Evolutionary conservation across 2,329 filamentous ascomycete genomes (phyloP), one percentile per base, ranked within the genome.

Genomic region (Dendryphion nanum): DNA sequence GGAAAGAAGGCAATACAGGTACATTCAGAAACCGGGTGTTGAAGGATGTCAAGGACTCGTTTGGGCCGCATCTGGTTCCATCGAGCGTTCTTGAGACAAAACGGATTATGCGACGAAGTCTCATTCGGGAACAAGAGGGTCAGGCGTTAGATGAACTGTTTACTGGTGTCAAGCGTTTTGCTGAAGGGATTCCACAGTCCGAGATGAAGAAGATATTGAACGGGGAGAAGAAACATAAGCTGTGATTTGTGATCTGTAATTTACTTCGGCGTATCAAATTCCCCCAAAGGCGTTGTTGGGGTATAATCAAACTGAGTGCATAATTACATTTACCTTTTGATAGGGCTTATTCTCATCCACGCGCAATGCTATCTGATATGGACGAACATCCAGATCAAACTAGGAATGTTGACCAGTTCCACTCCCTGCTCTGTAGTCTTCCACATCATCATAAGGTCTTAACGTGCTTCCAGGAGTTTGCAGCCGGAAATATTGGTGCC

Each of bases 141-240:
- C 41, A 89, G 69, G 89, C 85, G 53, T 79, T 87, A 5, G 70
- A 77, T 18, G 89, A 95, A 75, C 86, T 89, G 1, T 89, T 94
- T 71, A 82, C 78, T 5, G 89, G 89, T 0, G 62, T 95, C 29
- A 30, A 56, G 85, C 73, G 88, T 38, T 94, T 95, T 57, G 64
- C 85, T 48, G 76, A 68, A 37, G 87, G 87, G 0, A 73, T 87
- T 29, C 90, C 89, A 12, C 88, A 95, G 72, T 76, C 83, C 61
- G 86, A 95, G 72, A 95, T 95, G 59, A 69, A 75, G 53, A 89
- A 85, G 74, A 71, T 95, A 60, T 86, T 86, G 2, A 79, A 74
- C 43, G 88, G 89, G 10, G 78, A 89, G 75, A 95, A 95, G 78
- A 86, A 81, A 61, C 90, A 95, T 70, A 95, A 95, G 73, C 70